phyloP scores from a whole-genome alignment of 116 monocot genomes.

The Thalassia testudinum region DNA sequence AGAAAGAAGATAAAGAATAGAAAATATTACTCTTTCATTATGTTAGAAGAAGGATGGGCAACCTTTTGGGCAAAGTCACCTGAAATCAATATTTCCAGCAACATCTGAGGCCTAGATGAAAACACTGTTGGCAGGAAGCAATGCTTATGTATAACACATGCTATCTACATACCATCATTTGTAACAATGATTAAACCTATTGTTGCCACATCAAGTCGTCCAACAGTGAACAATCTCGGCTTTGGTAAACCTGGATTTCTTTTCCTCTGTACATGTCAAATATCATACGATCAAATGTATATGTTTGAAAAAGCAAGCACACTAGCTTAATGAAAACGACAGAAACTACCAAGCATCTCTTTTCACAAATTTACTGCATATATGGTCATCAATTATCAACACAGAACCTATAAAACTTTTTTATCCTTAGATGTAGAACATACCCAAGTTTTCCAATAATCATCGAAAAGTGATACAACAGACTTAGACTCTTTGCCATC shows the following conservation, averaged over 20 bases:
- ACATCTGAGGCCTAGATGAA: too few relatives aligned
- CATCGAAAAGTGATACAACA: constrained; percentile 75
- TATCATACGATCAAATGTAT: neutral
- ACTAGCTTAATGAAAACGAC: neutral
- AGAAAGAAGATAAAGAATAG: too few relatives aligned
- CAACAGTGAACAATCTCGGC: constrained; percentile 80
- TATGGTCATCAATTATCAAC: too few relatives aligned
- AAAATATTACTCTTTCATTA: constrained; percentile 71
- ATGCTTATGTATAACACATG: neutral
- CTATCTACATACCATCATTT: constrained; percentile 58
- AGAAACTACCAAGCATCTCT: neutral
- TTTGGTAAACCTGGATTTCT: constrained; percentile 61
- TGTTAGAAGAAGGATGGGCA: constrained; percentile 83
- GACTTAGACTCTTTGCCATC: constrained; percentile 69
- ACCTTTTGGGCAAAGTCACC: constrained; percentile 89
- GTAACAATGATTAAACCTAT: constrained; percentile 80
- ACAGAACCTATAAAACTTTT: too few relatives aligned
- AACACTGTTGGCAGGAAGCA: too few relatives aligned
- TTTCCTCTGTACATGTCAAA: constrained; percentile 36
- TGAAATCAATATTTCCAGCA: constrained; percentile 3
- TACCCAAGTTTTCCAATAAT: constrained; percentile 85
- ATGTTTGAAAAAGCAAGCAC: neutral
- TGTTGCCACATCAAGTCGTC: constrained; percentile 95
- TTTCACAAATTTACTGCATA: neutral
- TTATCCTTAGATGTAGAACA: constrained; percentile 1